Evolutionary conservation across 2,329 filamentous ascomycete genomes (phyloP), one percentile per base, ranked within the genome.

Genomic region (Ceratocystis papillata): DNA sequence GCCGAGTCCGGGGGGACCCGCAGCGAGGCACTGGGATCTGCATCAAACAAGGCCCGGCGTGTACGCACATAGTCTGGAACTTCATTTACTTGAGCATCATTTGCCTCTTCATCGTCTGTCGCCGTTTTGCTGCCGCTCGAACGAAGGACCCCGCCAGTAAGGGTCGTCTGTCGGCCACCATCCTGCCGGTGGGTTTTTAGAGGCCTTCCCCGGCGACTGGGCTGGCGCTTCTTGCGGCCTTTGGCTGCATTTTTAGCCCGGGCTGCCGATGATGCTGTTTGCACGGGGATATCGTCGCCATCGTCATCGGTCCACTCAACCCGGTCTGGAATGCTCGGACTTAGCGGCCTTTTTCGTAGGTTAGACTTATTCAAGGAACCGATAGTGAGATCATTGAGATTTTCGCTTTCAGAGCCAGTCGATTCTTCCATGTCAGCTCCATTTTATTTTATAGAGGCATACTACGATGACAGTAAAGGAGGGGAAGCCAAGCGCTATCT

Each of bases 1-100:
- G 86, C 82, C 72, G 88, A 96, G 62, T 83, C 82, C 0, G 94
- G 94, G 0, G 94, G 90, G 1, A 95, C 74, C 69, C 83, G 86
- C 55, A 96, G 77, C 0, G 88, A 90, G 5, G 82, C 83, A 65
- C 84, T 79, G 60, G 77, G 77, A n/a, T 80, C 78, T 59, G 80
- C 76, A 65, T 94, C 87, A 71, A 96, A 92, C 25, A 80, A 76
- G n/a, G 75, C 77, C 28, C 87, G 82, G n/a, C 93, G 83, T 25
- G 81, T 76, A 69, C 82, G 80, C 33, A 96, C 73, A 72, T 96
- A 93, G 22, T 87, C 83, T 0, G 92, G 91, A 2, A 94, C 15
- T 5, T 30, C 20, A 7, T 33, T 15, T 25, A 12, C 63, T 8
- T 33, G 17, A 37, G 12, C 37, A 20, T 62, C 25, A 17, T n/a